phyloP scores from a whole-genome alignment of 1,284 basidiomycete genomes.

The Stygiomarasmius scandens region DNA sequence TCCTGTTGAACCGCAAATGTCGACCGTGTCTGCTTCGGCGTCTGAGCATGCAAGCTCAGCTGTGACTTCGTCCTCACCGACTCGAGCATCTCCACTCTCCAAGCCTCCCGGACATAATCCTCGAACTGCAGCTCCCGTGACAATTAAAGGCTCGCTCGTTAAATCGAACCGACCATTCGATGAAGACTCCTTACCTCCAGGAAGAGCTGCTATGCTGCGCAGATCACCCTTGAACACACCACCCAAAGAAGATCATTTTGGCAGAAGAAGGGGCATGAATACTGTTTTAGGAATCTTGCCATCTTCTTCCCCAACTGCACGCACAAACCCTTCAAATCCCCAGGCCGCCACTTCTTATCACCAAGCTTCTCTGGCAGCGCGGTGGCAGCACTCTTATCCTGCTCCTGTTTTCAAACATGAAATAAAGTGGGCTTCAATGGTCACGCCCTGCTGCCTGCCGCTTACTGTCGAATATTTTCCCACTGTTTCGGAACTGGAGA shows the following conservation, averaged over 20 bases:
- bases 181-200: slow-evolving; percentile 50
- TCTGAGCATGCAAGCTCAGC: slow-evolving; percentile 31
- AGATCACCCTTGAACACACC: slow-evolving; percentile 69
- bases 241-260: slow-evolving; percentile 61
- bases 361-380: slow-evolving; percentile 72
- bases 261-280: slow-evolving; percentile 55
- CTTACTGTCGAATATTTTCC: slow-evolving; percentile 93
- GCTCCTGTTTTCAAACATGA: slow-evolving; percentile 79
- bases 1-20: slow-evolving; percentile 62
- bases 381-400: slow-evolving; percentile 91
- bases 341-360: slow-evolving; percentile 56
- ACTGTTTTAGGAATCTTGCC: slow-evolving; percentile 38
- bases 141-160: slow-evolving; percentile 49
- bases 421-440: slow-evolving; percentile 91
- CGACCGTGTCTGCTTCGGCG: slow-evolving; percentile 46
- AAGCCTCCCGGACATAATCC: slow-evolving; percentile 20
- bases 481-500: slow-evolving; percentile 72
- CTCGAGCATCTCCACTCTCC: slow-evolving; percentile 25
- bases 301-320: slow-evolving; percentile 49
- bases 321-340: slow-evolving; percentile 69
- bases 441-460: slow-evolving; percentile 86
- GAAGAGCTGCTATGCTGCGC: slow-evolving; percentile 42
- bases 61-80: slow-evolving; percentile 26
- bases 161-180: slow-evolving; percentile 54
- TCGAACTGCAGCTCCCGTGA: slow-evolving; percentile 49